These are phyloP conservation scores for Globisporangium spinosum DNA, from an alignment of 352 stramenopile species.

Conservation along the genomic window DNA sequence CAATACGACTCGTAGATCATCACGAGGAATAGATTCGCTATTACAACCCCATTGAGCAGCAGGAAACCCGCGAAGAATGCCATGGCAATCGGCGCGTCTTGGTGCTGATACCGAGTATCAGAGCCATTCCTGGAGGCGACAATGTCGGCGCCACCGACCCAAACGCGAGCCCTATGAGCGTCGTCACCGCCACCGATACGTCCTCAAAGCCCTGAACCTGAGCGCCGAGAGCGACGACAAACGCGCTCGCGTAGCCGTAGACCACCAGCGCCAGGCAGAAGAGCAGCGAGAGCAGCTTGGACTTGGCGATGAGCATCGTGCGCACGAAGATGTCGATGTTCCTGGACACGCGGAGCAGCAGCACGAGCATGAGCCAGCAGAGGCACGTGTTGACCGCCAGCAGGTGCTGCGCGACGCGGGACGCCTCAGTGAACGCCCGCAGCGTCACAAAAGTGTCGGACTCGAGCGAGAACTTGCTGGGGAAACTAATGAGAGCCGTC, in stretches of 20 bases:
- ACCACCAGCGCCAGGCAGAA: conserved; percentile 32
- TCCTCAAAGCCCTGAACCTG: conserved; percentile 33
- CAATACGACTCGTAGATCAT: conserved; percentile 41
- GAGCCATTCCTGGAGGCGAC: conserved; percentile 6
- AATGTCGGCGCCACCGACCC: conserved; percentile 14
- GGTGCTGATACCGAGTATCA: neutral
- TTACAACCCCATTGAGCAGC: conserved; percentile 38
- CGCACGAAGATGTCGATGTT: conserved; percentile 41
- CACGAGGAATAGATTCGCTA: conserved; percentile 45
- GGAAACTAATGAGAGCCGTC: conserved; percentile 36
- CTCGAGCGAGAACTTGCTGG: conserved; percentile 27
- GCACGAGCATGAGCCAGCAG: conserved; percentile 38
- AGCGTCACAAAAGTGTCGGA: conserved; percentile 31
- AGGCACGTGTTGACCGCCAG: conserved; percentile 37
- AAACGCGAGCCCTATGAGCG: conserved; percentile 38
- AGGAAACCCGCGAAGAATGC: conserved; percentile 41
- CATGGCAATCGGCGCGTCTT: conserved; percentile 24
- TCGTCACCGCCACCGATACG: conserved; percentile 28
- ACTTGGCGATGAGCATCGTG: conserved; percentile 26
- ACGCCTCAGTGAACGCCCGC: conserved; percentile 35
- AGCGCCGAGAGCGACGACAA: conserved; percentile 35
- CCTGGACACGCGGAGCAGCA: conserved; percentile 37
- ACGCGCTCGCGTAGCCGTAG: conserved; percentile 45
- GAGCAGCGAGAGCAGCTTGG: conserved; percentile 33
- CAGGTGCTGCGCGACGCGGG: conserved; percentile 33